Conservation (phyloP, 2,329 filamentous ascomycete genomes). For the Fusarium lateritium region DNA sequence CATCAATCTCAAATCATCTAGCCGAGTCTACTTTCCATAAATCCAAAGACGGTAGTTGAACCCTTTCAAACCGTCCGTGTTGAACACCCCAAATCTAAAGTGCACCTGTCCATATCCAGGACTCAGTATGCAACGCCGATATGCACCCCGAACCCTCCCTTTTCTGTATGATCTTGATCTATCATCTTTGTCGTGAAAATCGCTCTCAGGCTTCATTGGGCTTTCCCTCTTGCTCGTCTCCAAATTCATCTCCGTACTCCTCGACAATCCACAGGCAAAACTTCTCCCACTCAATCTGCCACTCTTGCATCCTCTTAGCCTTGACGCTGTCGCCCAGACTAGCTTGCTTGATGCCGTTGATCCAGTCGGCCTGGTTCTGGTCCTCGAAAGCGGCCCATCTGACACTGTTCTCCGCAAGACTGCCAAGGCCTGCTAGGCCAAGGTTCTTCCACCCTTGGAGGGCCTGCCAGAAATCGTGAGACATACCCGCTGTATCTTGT, state of each 20-base stretch:
- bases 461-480: conserved; percentile 95
- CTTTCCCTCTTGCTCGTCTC: conserved; percentile 39
- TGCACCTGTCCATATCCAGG: background rate
- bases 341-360: conserved; percentile 79
- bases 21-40: background rate
- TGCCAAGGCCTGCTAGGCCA: conserved; percentile 87
- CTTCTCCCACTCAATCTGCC: conserved; percentile 86
- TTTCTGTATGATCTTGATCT: conserved; percentile 6
- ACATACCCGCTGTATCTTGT: conserved; percentile 85
- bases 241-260: conserved; percentile 79
- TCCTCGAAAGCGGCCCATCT: conserved; percentile 93
- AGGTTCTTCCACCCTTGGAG: conserved; percentile 94
- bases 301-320: conserved; percentile 81
- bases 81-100: conserved; percentile 30
- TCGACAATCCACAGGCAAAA: conserved; percentile 93
- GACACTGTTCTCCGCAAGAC: conserved; percentile 92
- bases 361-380: conserved; percentile 78
- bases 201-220: background rate
- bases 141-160: conserved; percentile 7
- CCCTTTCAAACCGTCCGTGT: conserved; percentile 27
- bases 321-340: conserved; percentile 79
- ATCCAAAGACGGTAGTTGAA: conserved; percentile 29
- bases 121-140: conserved; percentile 16
- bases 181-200: conserved; percentile 14
- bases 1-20: background rate